Evolutionary conservation across 345 rosid genomes (phyloP).

Genomic region (Conringia planisiliqua): DNA sequence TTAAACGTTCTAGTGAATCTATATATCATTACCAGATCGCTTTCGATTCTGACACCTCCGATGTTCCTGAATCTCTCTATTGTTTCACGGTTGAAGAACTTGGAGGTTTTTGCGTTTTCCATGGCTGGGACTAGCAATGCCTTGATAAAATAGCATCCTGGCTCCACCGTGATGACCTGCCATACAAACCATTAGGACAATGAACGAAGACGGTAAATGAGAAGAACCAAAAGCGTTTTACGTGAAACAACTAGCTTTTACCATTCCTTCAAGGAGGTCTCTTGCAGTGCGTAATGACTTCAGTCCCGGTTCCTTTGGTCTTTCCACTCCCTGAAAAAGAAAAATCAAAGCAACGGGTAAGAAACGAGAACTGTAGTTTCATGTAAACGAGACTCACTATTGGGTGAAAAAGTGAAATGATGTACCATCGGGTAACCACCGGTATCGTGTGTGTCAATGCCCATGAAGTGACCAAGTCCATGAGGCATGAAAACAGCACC

Average conservation of each 20-base stretch:
- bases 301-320: conserved; percentile 72
- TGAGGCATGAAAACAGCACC: conserved; percentile 98
- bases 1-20: not conserved
- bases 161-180: conserved; percentile 95
- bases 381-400: not conserved
- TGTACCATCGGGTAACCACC: conserved; percentile 79
- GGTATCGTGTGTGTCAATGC: conserved; percentile 92
- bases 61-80: conserved; percentile 57
- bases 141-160: conserved; percentile 90
- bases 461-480: conserved; percentile 91
- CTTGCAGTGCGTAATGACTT: conserved; percentile 71
- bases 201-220: not conserved
- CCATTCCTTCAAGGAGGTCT: conserved; percentile 81
- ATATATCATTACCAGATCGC: conserved; percentile 64
- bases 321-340: conserved; percentile 57
- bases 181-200: not conserved
- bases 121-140: conserved; percentile 72
- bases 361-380: not conserved
- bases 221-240: not conserved
- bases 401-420: not conserved
- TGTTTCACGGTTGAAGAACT: conserved; percentile 58
- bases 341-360: not conserved
- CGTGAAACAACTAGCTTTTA: conserved; percentile 24
- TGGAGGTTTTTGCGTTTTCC: conserved; percentile 48
- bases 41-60: conserved; percentile 96